Evolutionary conservation across 1,284 basidiomycete genomes (phyloP), one percentile per base, ranked within the genome.

Genomic region (Ceratobasidium sp.): DNA sequence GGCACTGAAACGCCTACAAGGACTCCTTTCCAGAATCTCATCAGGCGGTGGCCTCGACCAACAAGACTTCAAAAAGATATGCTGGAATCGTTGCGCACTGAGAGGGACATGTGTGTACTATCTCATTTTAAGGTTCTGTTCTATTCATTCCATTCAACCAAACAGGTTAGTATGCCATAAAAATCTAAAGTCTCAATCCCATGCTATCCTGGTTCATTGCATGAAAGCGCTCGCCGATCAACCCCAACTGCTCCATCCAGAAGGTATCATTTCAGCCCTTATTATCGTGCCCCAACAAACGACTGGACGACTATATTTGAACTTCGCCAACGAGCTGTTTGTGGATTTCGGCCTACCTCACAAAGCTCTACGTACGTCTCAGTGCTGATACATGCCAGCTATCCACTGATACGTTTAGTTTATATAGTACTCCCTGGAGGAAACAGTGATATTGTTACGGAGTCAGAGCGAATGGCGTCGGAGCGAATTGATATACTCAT

Each of bases 221-320:
- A 63, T 73, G 44, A 15, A 61, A n/a, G 26, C 26, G n/a, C 42
- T 73, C 6, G 46, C 23, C 55, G 23, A 44, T 10, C 39, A 46
- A 3, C n/a, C n/a, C 1, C 9, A 23, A 46, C 7, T 2, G 23
- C 13, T 23, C n/a, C 58, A 33, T 23, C 15, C 56, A 15, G 44
- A 26, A 28, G 71, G 71, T 13, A 18, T 61, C 15, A 63, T 73
- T 63, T 63, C 71, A 20, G 71, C 42, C n/a, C 44, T 73, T 12
- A 49, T 73, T 33, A 73, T 73, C 23, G 71, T 73, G 40, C 71
- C 71, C 12, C 71, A 73, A 46, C 71, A 73, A 73, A 63, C 71
- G 0, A 73, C 71, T 15, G 71, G 71, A 9, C 71, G 71, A 20
- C 23, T 73, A 5, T 63, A 42, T 20, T 44, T 73, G 5, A 42